Base-by-base conservation (phyloP, 495 filamentous ascomycete genomes). In the Staphylotrichum longicolle region DNA sequence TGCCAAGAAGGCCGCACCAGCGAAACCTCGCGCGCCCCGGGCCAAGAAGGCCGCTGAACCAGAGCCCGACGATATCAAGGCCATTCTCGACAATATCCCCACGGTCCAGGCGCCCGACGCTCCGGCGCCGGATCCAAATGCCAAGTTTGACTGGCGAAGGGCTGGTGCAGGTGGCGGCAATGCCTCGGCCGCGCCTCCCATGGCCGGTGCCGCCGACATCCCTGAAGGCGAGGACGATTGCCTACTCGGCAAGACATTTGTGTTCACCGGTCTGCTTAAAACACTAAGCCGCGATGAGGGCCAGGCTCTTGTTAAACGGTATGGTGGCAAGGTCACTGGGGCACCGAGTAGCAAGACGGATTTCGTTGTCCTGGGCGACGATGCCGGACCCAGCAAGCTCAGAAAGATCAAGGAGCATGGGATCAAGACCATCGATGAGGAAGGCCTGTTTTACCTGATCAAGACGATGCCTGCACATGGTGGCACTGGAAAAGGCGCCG, bases 381-480 rank as follows among this genome's bases (percentile, higher is more conserved):
- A 97, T 73, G 94, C 94, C 39, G 94, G 94, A 0, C 95, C 95
- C 4, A 91, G 86, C 72, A 99, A 99, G 72, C 82, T 99, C n/a
- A 72, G 86, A 57, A 96, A 90, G 52, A 99, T 99, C 64, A 74
- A 81, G 35, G 78, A 90, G 53, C 74, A 85, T 63, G 84, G 83
- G 0, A 82, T 96, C 64, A 96, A 91, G 75, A 94, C 91, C 3
- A 96, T 99, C 63, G 86, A 95, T 65, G 94, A 98, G 73, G 85
- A 95, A 66, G 94, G 94, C 14, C 77, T 99, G 4, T 95, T 95
- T 65, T 87, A 90, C 53, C 82, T 99, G 40, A 96, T 99, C 62
- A 82, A 85, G 57, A 83, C 83, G 4, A 80, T 98, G 60, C 93
- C 94, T 27, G 88, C 91, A 1, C 87, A 90, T 68, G 95, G 95